Conservation (phyloP, 2,329 filamentous ascomycete species). For the Aureobasidium sp. region DNA sequence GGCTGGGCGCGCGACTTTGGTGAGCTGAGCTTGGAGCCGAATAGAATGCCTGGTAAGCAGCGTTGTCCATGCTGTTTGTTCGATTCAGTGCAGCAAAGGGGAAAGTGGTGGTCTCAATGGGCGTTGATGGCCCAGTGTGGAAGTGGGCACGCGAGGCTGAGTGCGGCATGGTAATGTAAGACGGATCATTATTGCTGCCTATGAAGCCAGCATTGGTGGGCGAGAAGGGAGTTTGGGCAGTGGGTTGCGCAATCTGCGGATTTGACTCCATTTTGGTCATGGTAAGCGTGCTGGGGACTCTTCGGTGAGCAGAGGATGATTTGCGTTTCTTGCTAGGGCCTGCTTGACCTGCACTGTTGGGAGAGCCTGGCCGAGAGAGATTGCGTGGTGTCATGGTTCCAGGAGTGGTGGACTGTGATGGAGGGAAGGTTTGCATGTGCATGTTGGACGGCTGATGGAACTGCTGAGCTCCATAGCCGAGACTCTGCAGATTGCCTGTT, state of each 20-base stretch:
- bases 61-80: slow-evolving; percentile 47
- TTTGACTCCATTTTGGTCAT: slow-evolving; percentile 74
- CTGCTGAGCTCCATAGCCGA: slow-evolving; percentile 34
- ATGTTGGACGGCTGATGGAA: slow-evolving; percentile 31
- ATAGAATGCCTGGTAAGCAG: slow-evolving; percentile 52
- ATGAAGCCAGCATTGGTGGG: slow-evolving; percentile 33
- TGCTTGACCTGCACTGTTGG: slow-evolving; percentile 44
- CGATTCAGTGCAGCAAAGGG: slow-evolving; percentile 19
- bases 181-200: slow-evolving; percentile 10
- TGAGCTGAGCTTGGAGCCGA: slow-evolving; percentile 67
- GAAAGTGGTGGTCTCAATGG: slow-evolving; percentile 56
- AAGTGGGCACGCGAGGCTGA: slow-evolving; percentile 35
- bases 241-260: slow-evolving; percentile 25
- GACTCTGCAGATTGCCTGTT: slow-evolving; percentile 54
- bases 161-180: slow-evolving; percentile 19
- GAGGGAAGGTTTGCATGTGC: slow-evolving; percentile 28
- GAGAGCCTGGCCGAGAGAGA: slow-evolving; percentile 68
- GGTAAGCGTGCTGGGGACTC: slow-evolving; percentile 64
- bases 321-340: slow-evolving; percentile 79
- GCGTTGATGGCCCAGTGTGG: slow-evolving; percentile 57
- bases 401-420: slow-evolving; percentile 33
- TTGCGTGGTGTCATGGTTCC: slow-evolving; percentile 52
- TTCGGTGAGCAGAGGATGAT: slow-evolving; percentile 38
- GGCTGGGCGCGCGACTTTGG: slow-evolving; percentile 71
- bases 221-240: slow-evolving; percentile 33